These are phyloP conservation scores for Kazachstania viticola DNA, from an alignment of 805 yeast species.

Conservation along the genomic window DNA sequence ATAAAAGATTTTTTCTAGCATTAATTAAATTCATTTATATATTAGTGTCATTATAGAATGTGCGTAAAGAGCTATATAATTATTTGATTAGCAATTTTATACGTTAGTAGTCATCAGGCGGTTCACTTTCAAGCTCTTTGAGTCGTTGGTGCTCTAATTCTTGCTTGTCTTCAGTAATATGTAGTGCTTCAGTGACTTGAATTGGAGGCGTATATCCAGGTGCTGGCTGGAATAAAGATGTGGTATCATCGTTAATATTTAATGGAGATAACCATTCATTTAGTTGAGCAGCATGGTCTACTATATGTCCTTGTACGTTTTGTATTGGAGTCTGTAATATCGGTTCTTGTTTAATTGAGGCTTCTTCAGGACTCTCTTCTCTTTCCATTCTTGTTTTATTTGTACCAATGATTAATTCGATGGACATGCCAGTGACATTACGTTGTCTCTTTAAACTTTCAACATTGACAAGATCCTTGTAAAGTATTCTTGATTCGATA, in stretches of 20 bases:
- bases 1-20: too few relatives aligned
- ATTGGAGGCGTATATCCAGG: slow-evolving; percentile 11
- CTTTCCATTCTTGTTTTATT: slow-evolving; percentile 32
- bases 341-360: too few relatives aligned
- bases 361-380: too few relatives aligned
- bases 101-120: background rate
- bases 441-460: slow-evolving; percentile 65
- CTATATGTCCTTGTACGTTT: background rate
- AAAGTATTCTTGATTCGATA: slow-evolving; percentile 18
- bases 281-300: background rate
- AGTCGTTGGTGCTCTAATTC: slow-evolving; percentile 31
- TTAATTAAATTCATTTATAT: too few relatives aligned
- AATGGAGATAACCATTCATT: slow-evolving; percentile 11
- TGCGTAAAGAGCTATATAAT: too few relatives aligned
- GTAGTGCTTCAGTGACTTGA: slow-evolving; percentile 9
- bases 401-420: slow-evolving; percentile 75
- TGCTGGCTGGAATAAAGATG: slow-evolving; percentile 9
- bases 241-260: background rate
- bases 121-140: slow-evolving; percentile 31
- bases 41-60: too few relatives aligned
- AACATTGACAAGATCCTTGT: slow-evolving; percentile 52
- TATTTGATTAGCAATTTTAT: too few relatives aligned
- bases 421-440: slow-evolving; percentile 70
- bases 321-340: background rate
- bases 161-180: slow-evolving; percentile 25